Base-by-base conservation (phyloP, 1,284 basidiomycete genomes). In the Leccinum fallax region DNA sequence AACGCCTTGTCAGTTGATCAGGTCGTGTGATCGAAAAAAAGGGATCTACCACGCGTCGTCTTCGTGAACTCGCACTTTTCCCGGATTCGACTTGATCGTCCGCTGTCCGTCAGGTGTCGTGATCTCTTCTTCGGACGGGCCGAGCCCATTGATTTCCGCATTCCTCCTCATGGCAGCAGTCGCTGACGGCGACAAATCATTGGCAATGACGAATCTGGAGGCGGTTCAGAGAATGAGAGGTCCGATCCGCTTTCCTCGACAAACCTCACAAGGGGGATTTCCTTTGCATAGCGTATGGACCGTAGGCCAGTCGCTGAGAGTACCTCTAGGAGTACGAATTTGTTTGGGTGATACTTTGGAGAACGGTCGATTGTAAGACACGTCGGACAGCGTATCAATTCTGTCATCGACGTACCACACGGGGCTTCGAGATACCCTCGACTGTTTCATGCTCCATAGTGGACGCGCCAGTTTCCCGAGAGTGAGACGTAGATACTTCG, bases 241-340 rank as follows among this genome's bases (percentile, higher is more conserved):
- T 9, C 21, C 11, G 26, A 40, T 26, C 30, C 19, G 32, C 40
- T 38, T 62, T 24, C 4, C 51, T 16, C 43, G 48, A 69, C 69
- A 64, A 63, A 96, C 92, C 89, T 93, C 64, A 96, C 85, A 43
- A 92, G 83, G 1, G 97, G 95, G 10, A 99, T 96, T 78, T 99
- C 97, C 70, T 98, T 96, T 0, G 97, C 97, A 74, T 99, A 99
- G 34, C 97, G 92, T 65, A 99, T 98, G 4, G 95, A 93, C 11
- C 97, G 89, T 26, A 99, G 83, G 26, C 97, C 97, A 0, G 97
- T 99, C 0, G 97, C 97, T 16, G 94, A 95, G 19, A 99, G 86
- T 0, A 96, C 95, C 77, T 99, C 97, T n/a, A 99, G 82, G 13
- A 97, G 83, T 9, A 89, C 88, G 70, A 96, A 88, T 65, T 86